phyloP scores from a whole-genome alignment of 2,329 filamentous ascomycete species.

The Fusarium transvaalense region DNA sequence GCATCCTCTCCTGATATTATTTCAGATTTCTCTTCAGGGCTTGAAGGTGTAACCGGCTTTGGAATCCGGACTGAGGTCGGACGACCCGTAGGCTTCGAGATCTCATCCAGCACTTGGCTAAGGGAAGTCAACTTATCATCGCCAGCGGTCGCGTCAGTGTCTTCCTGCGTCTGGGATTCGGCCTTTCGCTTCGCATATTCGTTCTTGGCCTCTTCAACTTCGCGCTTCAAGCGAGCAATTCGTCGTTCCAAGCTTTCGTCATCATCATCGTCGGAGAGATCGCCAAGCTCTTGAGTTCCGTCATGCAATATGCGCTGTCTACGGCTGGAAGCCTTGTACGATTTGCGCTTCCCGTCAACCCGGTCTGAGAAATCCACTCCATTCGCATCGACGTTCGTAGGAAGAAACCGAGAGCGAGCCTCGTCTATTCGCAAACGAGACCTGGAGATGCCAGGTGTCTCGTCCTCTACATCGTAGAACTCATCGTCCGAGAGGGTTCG shows the following conservation, averaged over 20 bases:
- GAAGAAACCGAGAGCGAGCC: slow-evolving; percentile 83
- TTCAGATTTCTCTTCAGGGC: slow-evolving; percentile 37
- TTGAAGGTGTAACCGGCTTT: slow-evolving; percentile 19
- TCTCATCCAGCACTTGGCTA: slow-evolving; percentile 77
- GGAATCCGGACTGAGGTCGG: slow-evolving; percentile 24
- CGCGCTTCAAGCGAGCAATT: slow-evolving; percentile 83
- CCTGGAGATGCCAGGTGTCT: slow-evolving; percentile 77
- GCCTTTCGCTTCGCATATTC: slow-evolving; percentile 69
- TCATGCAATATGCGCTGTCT: slow-evolving; percentile 73
- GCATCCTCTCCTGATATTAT: slow-evolving; percentile 51
- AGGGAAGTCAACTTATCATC: slow-evolving; percentile 69
- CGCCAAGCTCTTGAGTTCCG: slow-evolving; percentile 76
- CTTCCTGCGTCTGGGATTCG: slow-evolving; percentile 59
- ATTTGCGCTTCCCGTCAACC: slow-evolving; percentile 83
- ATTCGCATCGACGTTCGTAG: slow-evolving; percentile 79
- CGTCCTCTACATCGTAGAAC: slow-evolving; percentile 72
- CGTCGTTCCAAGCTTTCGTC: slow-evolving; percentile 82
- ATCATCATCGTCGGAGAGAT: slow-evolving; percentile 79
- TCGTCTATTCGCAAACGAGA: slow-evolving; percentile 81
- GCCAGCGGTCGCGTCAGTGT: slow-evolving; percentile 59
- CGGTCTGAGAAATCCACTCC: slow-evolving; percentile 92
- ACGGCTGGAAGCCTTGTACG: slow-evolving; percentile 81
- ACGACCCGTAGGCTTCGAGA: slow-evolving; percentile 58
- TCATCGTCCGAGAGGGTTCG: slow-evolving; percentile 72
- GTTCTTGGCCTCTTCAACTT: slow-evolving; percentile 80